These are phyloP conservation scores for Phyllosticta paracitricarpa DNA, from an alignment of 2,329 filamentous ascomycete genomes.

Conservation along the genomic window DNA sequence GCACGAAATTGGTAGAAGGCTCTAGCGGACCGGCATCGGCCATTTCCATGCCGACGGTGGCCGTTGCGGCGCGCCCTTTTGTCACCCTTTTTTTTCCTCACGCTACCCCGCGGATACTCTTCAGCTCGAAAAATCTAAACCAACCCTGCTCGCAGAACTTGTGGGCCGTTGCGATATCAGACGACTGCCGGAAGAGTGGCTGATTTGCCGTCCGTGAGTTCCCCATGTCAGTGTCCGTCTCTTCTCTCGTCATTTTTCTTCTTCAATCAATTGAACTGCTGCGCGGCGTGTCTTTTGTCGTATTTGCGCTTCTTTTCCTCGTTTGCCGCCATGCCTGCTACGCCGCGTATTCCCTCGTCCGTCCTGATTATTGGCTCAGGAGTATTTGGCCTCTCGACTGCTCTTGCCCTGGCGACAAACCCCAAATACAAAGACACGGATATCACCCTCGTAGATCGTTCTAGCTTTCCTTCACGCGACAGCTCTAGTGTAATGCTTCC, in stretches of 20 bases:
- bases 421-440: constrained; percentile 39
- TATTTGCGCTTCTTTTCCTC: neutral
- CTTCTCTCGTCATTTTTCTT: neutral
- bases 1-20: neutral
- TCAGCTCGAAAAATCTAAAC: neutral
- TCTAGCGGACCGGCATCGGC: neutral
- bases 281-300: neutral
- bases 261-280: neutral
- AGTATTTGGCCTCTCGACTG: constrained; percentile 53
- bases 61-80: neutral
- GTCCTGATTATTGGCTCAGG: constrained; percentile 42
- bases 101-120: neutral
- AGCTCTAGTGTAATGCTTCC: constrained; percentile 41
- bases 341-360: constrained; percentile 27
- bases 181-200: neutral
- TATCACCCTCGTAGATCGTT: constrained; percentile 50
- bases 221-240: neutral
- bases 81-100: neutral
- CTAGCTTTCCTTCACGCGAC: constrained; percentile 48
- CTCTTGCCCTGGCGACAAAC: constrained; percentile 58
- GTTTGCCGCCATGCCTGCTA: constrained; percentile 1
- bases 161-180: neutral
- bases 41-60: neutral
- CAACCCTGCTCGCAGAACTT: neutral
- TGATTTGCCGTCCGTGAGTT: neutral